Conservation (phyloP, 2,329 filamentous ascomycete species). For the Didymella segeticola region DNA sequence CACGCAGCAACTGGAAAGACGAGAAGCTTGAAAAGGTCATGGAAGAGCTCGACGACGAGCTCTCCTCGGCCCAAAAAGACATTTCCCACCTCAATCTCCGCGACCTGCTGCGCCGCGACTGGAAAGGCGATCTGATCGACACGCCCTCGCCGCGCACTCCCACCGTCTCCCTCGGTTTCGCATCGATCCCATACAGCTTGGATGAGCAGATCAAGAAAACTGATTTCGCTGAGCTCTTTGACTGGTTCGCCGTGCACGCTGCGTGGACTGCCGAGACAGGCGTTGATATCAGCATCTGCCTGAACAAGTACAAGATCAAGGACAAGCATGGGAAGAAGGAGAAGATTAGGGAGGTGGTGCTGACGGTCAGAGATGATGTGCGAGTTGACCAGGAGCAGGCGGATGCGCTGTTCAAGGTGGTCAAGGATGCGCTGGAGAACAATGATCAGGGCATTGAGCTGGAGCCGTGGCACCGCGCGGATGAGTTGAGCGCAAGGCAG, state of each 20-base stretch:
- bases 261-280: slow-evolving; percentile 57
- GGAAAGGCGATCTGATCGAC: slow-evolving; percentile 57
- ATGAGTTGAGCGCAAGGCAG: slow-evolving; percentile 52
- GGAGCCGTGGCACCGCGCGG: slow-evolving; percentile 53
- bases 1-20: slow-evolving; percentile 53
- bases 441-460: slow-evolving; percentile 47
- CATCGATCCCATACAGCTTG: slow-evolving; percentile 55
- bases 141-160: slow-evolving; percentile 56
- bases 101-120: slow-evolving; percentile 56
- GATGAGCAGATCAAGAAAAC: slow-evolving; percentile 56
- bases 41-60: slow-evolving; percentile 50
- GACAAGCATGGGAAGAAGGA: slow-evolving; percentile 51
- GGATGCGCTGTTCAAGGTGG: slow-evolving; percentile 51
- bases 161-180: slow-evolving; percentile 56
- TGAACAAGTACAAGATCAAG: slow-evolving; percentile 56
- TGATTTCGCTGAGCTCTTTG: slow-evolving; percentile 55
- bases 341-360: slow-evolving; percentile 56
- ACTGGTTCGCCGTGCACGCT: slow-evolving; percentile 58
- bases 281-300: slow-evolving; percentile 53
- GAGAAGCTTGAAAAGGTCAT: slow-evolving; percentile 51
- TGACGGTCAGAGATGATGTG: slow-evolving; percentile 55
- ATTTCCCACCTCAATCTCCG: slow-evolving; percentile 52
- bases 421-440: slow-evolving; percentile 52
- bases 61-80: slow-evolving; percentile 53
- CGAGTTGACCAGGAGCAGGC: slow-evolving; percentile 54